Percentiles rank a stretch among this genome's conserved stretches.
Evolutionary conservation across 139 green algal species (phyloP).

Genomic region (Spirogloea muscicola): DNA sequence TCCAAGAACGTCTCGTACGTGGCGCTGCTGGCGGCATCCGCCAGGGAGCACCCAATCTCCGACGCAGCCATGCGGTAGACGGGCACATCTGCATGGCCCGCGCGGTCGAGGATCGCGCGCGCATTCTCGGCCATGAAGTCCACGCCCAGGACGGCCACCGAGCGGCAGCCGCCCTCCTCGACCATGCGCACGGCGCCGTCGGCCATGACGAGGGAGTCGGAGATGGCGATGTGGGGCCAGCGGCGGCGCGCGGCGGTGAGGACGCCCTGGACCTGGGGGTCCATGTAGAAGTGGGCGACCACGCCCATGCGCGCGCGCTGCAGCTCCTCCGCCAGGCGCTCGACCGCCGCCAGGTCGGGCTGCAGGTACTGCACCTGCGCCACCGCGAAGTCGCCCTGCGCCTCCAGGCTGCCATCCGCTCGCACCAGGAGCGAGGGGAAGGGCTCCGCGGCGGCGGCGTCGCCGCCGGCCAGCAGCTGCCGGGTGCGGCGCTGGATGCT

Average conservation of each 20-base stretch:
- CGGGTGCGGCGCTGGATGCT: constrained; percentile 3
- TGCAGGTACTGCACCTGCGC: constrained; percentile 67
- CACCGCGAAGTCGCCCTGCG: constrained; percentile 80
- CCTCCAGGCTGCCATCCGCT: constrained; percentile 41
- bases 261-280: constrained; percentile 95
- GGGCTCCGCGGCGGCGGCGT: neutral
- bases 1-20: constrained; percentile 74
- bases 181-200: constrained; percentile 62
- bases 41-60: constrained; percentile 92
- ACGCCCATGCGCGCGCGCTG: constrained; percentile 86
- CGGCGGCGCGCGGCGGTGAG: constrained; percentile 64
- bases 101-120: constrained; percentile 87
- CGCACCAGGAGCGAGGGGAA: constrained; percentile 89
- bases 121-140: constrained; percentile 99
- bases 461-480: no score
- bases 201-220: constrained; percentile 84
- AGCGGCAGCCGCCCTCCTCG: constrained; percentile 76
- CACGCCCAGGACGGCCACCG: constrained; percentile 88
- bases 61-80: constrained; percentile 84
- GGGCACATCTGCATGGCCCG: constrained; percentile 60
- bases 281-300: constrained; percentile 99
- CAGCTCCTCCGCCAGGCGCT: constrained; percentile 62
- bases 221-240: constrained; percentile 94
- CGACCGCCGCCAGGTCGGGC: constrained; percentile 55
- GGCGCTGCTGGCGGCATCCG: constrained; percentile 80